Evolutionary conservation across 2,329 filamentous ascomycete genomes (phyloP).

Genomic region (Fusarium robinianum): DNA sequence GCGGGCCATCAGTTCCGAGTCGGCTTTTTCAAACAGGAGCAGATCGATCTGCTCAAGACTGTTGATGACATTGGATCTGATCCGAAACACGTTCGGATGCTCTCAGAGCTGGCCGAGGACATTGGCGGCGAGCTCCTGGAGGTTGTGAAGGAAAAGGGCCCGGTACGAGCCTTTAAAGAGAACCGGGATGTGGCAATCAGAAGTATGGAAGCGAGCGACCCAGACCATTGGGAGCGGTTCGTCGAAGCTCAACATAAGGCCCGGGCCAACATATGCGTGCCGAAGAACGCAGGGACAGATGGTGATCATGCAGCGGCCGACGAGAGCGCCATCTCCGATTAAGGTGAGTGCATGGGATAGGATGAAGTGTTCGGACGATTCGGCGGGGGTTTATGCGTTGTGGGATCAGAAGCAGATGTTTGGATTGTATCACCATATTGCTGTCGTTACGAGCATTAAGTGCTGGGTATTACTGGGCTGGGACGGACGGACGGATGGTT

Average conservation of each 20-base stretch:
- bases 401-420: conserved; percentile 3
- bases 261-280: conserved; percentile 54
- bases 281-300: conserved; percentile 32
- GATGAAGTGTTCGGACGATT: conserved; percentile 5
- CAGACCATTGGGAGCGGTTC: conserved; percentile 67
- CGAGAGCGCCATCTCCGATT: conserved; percentile 51
- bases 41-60: conserved; percentile 54
- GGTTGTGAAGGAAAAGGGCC: conserved; percentile 61
- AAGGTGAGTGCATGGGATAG: conserved; percentile 11
- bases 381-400: neutral
- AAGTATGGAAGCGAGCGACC: conserved; percentile 62
- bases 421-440: conserved; percentile 17
- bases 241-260: conserved; percentile 65
- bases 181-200: conserved; percentile 56
- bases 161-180: conserved; percentile 64
- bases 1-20: conserved; percentile 61
- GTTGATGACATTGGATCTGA: conserved; percentile 56
- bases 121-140: conserved; percentile 63
- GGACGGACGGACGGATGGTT: conserved; percentile 4
- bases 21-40: conserved; percentile 56
- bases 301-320: conserved; percentile 35
- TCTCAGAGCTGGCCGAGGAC: conserved; percentile 67
- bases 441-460: conserved; percentile 11
- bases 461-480: conserved; percentile 1
- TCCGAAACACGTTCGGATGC: conserved; percentile 54